A percentile compares a stretch with the other conserved stretches of the same genome.
phyloP scores from a whole-genome alignment of 2,329 filamentous ascomycete genomes.

The Esteya vermicola region DNA sequence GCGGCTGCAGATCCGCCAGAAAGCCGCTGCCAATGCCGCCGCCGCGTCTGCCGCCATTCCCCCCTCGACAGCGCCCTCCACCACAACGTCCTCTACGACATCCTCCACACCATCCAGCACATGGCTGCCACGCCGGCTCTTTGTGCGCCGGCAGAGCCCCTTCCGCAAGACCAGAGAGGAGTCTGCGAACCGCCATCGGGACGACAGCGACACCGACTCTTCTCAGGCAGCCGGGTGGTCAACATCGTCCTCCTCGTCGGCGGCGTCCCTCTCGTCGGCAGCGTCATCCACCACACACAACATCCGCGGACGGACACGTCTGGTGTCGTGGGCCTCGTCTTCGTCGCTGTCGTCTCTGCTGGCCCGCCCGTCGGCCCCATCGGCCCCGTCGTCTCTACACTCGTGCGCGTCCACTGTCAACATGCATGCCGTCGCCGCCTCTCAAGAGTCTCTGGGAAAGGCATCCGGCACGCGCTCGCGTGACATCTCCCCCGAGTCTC shows the following conservation, averaged over 20 bases:
- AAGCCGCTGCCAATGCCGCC: too few relatives aligned
- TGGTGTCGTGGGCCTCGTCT: constrained; percentile 6
- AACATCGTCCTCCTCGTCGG: background rate
- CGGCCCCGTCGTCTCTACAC: background rate
- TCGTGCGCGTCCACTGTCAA: constrained; percentile 19
- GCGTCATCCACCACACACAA: background rate
- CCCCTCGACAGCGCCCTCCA: background rate
- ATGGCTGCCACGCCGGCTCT: constrained; percentile 9
- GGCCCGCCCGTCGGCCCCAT: background rate
- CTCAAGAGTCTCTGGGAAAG: constrained; percentile 11
- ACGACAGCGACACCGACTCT: background rate
- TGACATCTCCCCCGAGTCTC: constrained; percentile 41
- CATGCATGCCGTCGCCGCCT: too few relatives aligned
- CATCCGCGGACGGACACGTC: constrained; percentile 7
- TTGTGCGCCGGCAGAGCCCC: constrained; percentile 5
- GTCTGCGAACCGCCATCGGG: too few relatives aligned
- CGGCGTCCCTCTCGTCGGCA: background rate
- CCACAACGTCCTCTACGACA: background rate
- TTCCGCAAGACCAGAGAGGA: background rate
- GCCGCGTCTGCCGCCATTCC: background rate
- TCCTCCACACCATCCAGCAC: background rate
- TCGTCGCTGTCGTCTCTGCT: constrained; percentile 1
- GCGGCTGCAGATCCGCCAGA: too few relatives aligned
- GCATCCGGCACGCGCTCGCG: constrained; percentile 24
- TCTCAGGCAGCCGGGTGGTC: background rate